Evolutionary conservation across 2,329 filamentous ascomycete species (phyloP), one percentile per base, ranked within the genome.

Genomic region (Aspergillus vadensis): DNA sequence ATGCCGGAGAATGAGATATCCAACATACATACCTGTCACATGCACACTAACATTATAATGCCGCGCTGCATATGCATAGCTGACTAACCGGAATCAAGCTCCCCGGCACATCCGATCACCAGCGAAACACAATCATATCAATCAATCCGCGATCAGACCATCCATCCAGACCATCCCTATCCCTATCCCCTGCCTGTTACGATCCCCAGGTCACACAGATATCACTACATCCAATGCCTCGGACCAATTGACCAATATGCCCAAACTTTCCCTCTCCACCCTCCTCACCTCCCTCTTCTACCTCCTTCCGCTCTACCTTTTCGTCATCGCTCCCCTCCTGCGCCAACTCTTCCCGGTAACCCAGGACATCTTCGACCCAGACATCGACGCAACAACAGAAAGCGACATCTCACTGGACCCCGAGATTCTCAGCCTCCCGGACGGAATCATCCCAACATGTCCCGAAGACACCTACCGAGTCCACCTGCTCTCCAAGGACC

Each of bases 401-500:
- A 59, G 62, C 23, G 49, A 30, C n/a, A 61, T 66, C 3, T 62
- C 63, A 5, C 55, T 72, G 32, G 67, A 72, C 43, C 65, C 53
- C 2, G 60, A 65, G 55, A 69, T 76, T 55, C 72, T 77, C 50
- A 74, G 72, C 51, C 70, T 71, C 2, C 73, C 76, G 9, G 74
- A 77, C 63, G 72, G 68, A 3, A 62, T 69, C 12, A 65, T 66
- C 3, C 41, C 65, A 9, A 63, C 62, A 36, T 77, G 75, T 38
- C 65, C 70, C 19, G 57, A 66, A 1, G 66, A 69, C 5, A 62
- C 62, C 2, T 76, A 77, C 60, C 63, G 65, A 15, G 73, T 82
- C 1, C 81, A 84, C 65, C 74, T 88, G 5, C 76, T 86, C 55
- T 82, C 79, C 17, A 74, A 80, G 15, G 79, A 81, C 48, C 85